Base-by-base conservation (phyloP, 1,139 yeast species). In the Taphrina sp. region DNA sequence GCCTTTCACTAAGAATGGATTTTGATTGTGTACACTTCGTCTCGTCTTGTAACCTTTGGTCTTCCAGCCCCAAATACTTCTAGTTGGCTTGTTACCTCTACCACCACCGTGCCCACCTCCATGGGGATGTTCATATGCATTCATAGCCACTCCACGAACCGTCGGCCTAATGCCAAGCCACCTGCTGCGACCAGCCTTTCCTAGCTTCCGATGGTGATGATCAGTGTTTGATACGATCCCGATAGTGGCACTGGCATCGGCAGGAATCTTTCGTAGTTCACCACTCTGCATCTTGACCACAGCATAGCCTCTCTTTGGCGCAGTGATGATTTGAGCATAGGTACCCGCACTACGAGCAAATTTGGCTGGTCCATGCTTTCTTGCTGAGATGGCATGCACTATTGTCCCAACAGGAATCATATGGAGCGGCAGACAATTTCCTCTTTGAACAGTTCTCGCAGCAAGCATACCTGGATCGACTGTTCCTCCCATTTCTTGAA, bases 31-130 rank as follows among this genome's bases (percentile, higher is more conserved):
- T 73, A 85, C 88, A 68, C 94, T 94, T 66, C 85, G 82, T 74
- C 98, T 83, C 31, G 98, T 92, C 80, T 89, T 90, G 75, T 82
- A 90, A 59, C 88, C 94, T 79, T 90, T 90, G 52, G 90, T 83
- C 66, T 83, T 72, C 63, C 83, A 83, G 68, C 99, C 98, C 96
- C 97, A 92, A 73, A 95, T 94, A 59, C 96, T 86, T 76, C 85
- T 89, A 12, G 97, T 86, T 56, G 85, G 79, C 75, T 88, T 90
- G 73, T 90, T 90, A 62, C 95, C 87, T 81, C 94, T 92, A 59
- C 95, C 86, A 72, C 92, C 94, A 80, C 99, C 99, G 79, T 98
- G 85, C 74, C 99, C 99, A 84, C 99, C 99, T 78, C 99, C 99
- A 67, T 89, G 94, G 64, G 99, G 99, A 76, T 92, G 99, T 72